Percentiles rank a stretch among this genome's conserved stretches.
Conservation (phyloP, 2,329 filamentous ascomycete genomes). For the Pseudofabraea citricarpa region DNA sequence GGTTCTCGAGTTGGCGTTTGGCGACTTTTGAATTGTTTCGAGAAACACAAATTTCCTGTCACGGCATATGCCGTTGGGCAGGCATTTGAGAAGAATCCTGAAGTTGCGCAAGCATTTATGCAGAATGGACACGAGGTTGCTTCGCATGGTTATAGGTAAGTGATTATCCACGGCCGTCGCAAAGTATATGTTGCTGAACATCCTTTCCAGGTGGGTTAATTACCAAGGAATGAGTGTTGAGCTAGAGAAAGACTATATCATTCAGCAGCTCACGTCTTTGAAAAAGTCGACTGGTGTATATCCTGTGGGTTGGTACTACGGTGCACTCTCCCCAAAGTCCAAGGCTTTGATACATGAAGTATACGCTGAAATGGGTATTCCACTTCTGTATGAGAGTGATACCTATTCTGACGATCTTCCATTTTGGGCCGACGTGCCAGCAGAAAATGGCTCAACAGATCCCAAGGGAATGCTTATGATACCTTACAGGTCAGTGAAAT, state of each 20-base stretch:
- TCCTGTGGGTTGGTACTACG: slow-evolving; percentile 27
- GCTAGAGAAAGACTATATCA: slow-evolving; percentile 30
- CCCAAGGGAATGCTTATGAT: slow-evolving; percentile 44
- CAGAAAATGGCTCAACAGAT: slow-evolving; percentile 33
- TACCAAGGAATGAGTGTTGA: slow-evolving; percentile 31
- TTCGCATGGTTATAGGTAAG: slow-evolving; percentile 28
- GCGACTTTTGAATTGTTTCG: slow-evolving; percentile 32
- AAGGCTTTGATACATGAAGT: slow-evolving; percentile 39
- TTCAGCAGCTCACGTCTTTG: slow-evolving; percentile 25
- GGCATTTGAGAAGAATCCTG: slow-evolving; percentile 32
- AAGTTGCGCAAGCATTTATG: slow-evolving; percentile 26
- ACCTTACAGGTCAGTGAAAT: slow-evolving; percentile 41
- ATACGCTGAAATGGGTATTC: slow-evolving; percentile 44
- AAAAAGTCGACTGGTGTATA: slow-evolving; percentile 26
- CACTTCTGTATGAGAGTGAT: slow-evolving; percentile 43
- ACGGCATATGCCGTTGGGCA: slow-evolving; percentile 33
- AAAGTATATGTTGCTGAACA: not conserved
- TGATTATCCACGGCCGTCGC: not conserved
- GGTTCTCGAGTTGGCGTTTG: slow-evolving; percentile 28
- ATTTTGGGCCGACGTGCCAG: slow-evolving; percentile 47
- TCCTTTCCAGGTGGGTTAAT: slow-evolving; percentile 30
- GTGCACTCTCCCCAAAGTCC: slow-evolving; percentile 31
- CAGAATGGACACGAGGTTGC: slow-evolving; percentile 31
- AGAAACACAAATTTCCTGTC: slow-evolving; percentile 32
- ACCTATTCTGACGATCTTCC: slow-evolving; percentile 48